Conservation (phyloP, 306 rosid species). For the Rosa persica region DNA sequence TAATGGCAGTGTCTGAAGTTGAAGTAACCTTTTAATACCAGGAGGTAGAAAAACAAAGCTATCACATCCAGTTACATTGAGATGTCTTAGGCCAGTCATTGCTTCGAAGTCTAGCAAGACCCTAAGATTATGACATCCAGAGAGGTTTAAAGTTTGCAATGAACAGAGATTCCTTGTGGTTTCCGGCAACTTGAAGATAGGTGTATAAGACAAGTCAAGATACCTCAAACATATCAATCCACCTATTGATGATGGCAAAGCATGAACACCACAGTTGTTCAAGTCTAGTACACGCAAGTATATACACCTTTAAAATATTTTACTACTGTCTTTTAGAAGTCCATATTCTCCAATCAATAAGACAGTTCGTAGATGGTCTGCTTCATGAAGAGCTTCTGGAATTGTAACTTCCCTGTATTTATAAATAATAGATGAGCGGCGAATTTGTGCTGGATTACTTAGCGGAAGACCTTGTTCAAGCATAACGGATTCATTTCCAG, state of each 20-base stretch:
- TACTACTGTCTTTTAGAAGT: neutral
- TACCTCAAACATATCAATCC: constrained; percentile 10
- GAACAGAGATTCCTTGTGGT: neutral
- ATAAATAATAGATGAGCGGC: neutral
- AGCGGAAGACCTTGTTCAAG: neutral
- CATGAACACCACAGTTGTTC: neutral
- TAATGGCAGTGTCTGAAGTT: constrained; percentile 4
- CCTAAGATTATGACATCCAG: rapidly evolving
- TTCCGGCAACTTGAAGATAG: neutral
- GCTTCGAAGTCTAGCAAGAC: neutral
- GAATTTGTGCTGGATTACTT: neutral
- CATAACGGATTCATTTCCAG: neutral
- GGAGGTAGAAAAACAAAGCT: rapidly evolving
- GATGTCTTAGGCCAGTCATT: constrained; percentile 7
- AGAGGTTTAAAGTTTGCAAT: constrained; percentile 22
- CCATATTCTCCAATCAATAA: neutral
- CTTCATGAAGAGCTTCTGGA: constrained; percentile 9
- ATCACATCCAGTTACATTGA: neutral
- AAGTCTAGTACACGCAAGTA: constrained; percentile 14
- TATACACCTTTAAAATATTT: neutral
- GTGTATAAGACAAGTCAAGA: constrained; percentile 3
- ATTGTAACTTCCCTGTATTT: neutral
- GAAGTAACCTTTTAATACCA: neutral
- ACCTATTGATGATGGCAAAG: neutral
- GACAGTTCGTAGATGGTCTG: constrained; percentile 6